A percentile compares a stretch with the other conserved stretches of the same genome.
phyloP scores from a whole-genome alignment of 371 early-diverging fungal species.

The Umbelopsis sp. region DNA sequence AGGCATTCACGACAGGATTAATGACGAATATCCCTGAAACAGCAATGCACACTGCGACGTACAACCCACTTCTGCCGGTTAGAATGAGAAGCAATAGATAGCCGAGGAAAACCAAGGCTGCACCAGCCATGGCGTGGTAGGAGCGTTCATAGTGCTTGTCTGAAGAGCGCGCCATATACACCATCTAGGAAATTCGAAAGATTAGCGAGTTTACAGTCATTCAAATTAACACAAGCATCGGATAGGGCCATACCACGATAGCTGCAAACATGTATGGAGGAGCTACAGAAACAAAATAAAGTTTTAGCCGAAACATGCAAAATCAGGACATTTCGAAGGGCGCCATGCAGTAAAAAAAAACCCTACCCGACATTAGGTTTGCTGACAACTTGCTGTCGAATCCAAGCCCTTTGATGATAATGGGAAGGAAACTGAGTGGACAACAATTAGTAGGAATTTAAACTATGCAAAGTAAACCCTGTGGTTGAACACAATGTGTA shows the following conservation, averaged over 20 bases:
- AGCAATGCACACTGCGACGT: slow-evolving; percentile 45
- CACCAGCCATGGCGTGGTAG: slow-evolving; percentile 45
- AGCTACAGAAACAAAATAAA: slow-evolving; percentile 28
- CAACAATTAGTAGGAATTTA: neutral
- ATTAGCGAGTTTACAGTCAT: neutral
- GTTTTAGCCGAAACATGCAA: neutral
- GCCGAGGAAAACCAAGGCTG: slow-evolving; percentile 37
- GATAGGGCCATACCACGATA: slow-evolving; percentile 34
- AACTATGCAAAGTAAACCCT: neutral
- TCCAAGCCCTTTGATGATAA: slow-evolving; percentile 50
- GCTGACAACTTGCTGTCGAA: slow-evolving; percentile 47
- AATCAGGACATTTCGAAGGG: too few species aligned
- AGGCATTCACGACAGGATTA: slow-evolving; percentile 54
- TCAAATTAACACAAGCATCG: neutral
- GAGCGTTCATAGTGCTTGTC: slow-evolving; percentile 42
- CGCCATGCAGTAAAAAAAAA: neutral
- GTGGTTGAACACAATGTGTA: neutral
- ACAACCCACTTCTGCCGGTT: slow-evolving; percentile 25
- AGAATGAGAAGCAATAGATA: slow-evolving; percentile 35
- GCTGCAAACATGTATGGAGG: slow-evolving; percentile 51
- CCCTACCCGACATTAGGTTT: slow-evolving; percentile 50
- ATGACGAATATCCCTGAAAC: slow-evolving; percentile 51
- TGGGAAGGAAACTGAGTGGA: slow-evolving; percentile 40
- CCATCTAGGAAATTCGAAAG: slow-evolving; percentile 33
- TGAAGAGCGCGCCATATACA: slow-evolving; percentile 42